Conservation (phyloP, 164 flowering plant genomes). For the Euptelea pleiosperma region DNA sequence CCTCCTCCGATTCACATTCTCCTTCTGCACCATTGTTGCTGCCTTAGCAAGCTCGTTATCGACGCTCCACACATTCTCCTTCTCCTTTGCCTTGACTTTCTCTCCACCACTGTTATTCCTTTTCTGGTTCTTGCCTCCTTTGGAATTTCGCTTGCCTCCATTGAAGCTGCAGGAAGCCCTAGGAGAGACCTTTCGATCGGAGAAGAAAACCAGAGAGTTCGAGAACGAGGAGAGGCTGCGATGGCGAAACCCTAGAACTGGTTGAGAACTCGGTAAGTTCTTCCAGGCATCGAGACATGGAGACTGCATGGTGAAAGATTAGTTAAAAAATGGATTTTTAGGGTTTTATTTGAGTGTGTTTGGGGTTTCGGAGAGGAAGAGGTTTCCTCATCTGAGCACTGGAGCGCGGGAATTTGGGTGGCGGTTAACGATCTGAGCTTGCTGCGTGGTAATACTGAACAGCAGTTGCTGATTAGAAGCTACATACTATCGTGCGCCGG, state of each 20-base stretch:
- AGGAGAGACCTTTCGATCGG: slow-evolving; percentile 8
- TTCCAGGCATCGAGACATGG: slow-evolving; percentile 28
- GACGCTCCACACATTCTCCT: slow-evolving; percentile 90
- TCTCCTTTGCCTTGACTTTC: slow-evolving; percentile 39
- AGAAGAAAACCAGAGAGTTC: slow-evolving; percentile 3
- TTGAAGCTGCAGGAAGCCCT: slow-evolving; percentile 24
- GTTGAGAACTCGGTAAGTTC: slow-evolving; percentile 12
- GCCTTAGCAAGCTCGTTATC: slow-evolving; percentile 63
- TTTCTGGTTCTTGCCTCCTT: slow-evolving; percentile 11
- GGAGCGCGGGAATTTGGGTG: slow-evolving; percentile 11
- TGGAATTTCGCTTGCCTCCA: slow-evolving; percentile 17
- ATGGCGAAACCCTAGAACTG: slow-evolving; percentile 25
- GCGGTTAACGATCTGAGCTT: not conserved
- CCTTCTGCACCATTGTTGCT: slow-evolving; percentile 21
- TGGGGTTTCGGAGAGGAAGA: not conserved
- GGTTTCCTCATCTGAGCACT: not conserved
- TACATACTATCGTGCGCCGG: not conserved
- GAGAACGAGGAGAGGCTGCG: slow-evolving; percentile 1
- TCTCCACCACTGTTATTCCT: slow-evolving; percentile 11
- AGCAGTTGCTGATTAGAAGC: not conserved
- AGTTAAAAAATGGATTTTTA: too few species aligned
- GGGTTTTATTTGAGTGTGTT: slow-evolving; percentile 2
- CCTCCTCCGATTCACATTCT: slow-evolving; percentile 22
- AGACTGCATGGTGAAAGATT: too few species aligned
- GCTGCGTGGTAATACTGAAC: too few species aligned